Evolutionary conservation across 1,284 basidiomycete species (phyloP).

Genomic region (Irpex rosettiformis): DNA sequence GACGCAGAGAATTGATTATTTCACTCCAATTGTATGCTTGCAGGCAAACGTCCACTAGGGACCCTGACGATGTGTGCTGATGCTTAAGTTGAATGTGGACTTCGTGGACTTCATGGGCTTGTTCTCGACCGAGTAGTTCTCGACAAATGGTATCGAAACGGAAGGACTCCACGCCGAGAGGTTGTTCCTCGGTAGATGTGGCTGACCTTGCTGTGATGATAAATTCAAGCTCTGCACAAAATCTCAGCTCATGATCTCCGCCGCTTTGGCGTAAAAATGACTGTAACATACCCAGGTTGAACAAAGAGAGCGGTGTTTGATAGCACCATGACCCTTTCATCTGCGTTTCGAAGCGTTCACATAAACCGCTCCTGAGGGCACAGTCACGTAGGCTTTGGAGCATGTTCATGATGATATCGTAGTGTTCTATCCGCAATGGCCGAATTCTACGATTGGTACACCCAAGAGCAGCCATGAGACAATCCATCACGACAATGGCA

Average conservation of each 20-base stretch:
- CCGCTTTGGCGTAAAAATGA: background rate
- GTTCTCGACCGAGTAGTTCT: background rate
- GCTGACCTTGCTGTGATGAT: background rate
- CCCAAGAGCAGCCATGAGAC: background rate
- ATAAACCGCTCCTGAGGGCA: background rate
- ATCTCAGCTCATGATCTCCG: background rate
- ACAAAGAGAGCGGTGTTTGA: background rate
- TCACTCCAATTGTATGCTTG: too few species aligned
- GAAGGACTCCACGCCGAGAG: background rate
- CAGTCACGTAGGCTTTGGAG: background rate
- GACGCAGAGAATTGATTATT: background rate
- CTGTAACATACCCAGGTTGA: background rate
- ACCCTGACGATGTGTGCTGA: background rate
- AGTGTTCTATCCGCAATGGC: background rate
- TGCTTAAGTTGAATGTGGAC: background rate
- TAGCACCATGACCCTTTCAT: background rate
- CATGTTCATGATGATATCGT: background rate
- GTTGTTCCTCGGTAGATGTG: background rate
- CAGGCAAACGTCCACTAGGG: background rate
- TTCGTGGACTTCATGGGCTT: background rate
- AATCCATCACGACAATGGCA: background rate
- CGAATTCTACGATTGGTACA: background rate
- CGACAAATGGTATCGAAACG: background rate
- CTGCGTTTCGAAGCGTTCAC: background rate
- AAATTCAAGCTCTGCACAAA: background rate